Evolutionary conservation across 1,284 basidiomycete genomes (phyloP), one percentile per base, ranked within the genome.

Genomic region (Porogramme epimiltina): DNA sequence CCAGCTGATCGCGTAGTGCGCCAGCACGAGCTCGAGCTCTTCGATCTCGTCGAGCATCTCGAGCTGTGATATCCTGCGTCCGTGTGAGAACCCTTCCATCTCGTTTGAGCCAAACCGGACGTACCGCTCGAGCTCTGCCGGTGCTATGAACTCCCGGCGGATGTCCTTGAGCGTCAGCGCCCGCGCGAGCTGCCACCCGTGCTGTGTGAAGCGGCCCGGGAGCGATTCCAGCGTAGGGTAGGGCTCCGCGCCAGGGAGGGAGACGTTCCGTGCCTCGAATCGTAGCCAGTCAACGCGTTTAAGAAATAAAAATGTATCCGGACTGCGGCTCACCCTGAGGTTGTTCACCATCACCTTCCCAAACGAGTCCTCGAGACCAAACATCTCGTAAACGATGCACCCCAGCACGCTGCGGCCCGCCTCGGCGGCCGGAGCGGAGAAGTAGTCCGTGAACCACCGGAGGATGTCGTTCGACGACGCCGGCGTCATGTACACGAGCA

Each of bases 1-100:
- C 91, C 91, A 95, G 0, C 87, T 88, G 44, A 97, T 82, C 15
- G 88, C 90, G 69, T 97, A 97, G 67, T 97, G 94, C 3, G 77
- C 77, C 28, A 96, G 73, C 1, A 97, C 89, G 2, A 98, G 79
- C 46, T 93, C 88, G 18, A 97, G 78, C 69, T 98, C 94, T 67
- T 98, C 95, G 13, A 93, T 76, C 70, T 97, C 95, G 63, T 98
- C 95, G 6, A 97, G 77, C 68, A 90, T 80, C 66, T 96, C 94
- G 8, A 95, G 73, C 50, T 73, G 77, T 1, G 86, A 79, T 62
- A 94, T 33, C 26, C 11, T 6, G 13, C 24, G 38, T 10, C 33
- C 36, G n/a, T 19, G 25, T 24, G 3, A 20, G 22, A 5, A n/a
- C 16, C 18, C 20, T 16, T 2, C 16, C 22, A 16, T 10, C 18